phyloP scores from a whole-genome alignment of 371 early-diverging fungal species.

The Actinomortierella wolfii region DNA sequence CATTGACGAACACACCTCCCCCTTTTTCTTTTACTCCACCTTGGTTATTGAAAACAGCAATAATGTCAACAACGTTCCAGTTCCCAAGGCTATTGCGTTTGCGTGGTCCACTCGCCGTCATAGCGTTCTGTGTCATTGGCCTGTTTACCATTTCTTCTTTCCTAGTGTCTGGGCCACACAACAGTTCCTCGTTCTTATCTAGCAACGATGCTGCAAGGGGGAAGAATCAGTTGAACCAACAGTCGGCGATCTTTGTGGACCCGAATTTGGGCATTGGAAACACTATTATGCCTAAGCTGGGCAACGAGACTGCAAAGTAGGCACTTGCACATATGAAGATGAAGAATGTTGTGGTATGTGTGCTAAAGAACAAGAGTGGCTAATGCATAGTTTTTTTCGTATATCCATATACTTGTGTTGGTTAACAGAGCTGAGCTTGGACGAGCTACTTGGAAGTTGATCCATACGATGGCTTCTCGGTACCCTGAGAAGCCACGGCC shows the following conservation, averaged over 20 bases:
- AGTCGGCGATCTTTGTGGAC: conserved; percentile 18
- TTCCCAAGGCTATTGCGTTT: conserved; percentile 16
- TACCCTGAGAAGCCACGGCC: conserved; percentile 87
- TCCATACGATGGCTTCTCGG: conserved; percentile 97
- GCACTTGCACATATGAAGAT: conserved; percentile 17
- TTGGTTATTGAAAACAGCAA: no score
- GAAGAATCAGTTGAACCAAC: background rate
- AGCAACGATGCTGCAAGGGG: background rate
- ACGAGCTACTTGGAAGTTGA: conserved; percentile 78
- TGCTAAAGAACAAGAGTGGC: no score
- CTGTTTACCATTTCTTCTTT: conserved; percentile 21
- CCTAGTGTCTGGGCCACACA: conserved; percentile 7
- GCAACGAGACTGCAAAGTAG: conserved; percentile 81
- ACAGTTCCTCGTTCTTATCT: background rate
- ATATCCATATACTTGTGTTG: no score
- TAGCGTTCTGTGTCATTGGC: conserved; percentile 31
- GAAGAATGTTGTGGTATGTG: background rate
- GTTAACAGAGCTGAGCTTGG: conserved; percentile 88
- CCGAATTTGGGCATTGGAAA: conserved; percentile 38
- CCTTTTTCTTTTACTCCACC: no score
- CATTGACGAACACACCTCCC: no score
- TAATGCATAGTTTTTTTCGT: no score
- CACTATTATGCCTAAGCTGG: conserved; percentile 80
- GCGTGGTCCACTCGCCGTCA: conserved; percentile 15
- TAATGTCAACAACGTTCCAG: no score